phyloP scores from a whole-genome alignment of 2,329 filamentous ascomycete species.

The Penicillium sp. region DNA sequence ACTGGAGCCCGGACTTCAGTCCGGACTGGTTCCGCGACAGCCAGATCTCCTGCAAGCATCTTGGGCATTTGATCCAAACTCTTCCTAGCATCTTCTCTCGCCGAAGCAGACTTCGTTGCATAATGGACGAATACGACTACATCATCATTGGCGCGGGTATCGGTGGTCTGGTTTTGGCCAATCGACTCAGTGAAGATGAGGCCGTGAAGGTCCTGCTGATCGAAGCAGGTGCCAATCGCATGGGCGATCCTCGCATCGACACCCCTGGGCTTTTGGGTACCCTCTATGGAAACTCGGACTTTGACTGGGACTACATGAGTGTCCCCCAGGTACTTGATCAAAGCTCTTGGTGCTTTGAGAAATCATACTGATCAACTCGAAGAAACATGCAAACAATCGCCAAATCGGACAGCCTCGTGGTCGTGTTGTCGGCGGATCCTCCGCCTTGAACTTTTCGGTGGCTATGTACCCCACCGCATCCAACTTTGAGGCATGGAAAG shows the following conservation, averaged over 20 bases:
- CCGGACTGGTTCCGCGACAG: not conserved
- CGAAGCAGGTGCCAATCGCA: slow-evolving; percentile 29
- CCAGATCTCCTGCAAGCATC: not conserved
- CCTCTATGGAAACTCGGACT: slow-evolving; percentile 22
- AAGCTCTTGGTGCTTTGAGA: not conserved
- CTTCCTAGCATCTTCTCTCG: not conserved
- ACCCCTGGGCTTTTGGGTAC: slow-evolving; percentile 22
- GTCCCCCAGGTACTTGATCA: slow-evolving; percentile 23
- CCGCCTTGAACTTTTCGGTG: slow-evolving; percentile 46
- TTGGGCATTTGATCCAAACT: not conserved
- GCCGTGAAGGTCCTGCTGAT: slow-evolving; percentile 28
- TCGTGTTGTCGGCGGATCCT: slow-evolving; percentile 54
- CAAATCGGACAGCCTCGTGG: slow-evolving; percentile 49
- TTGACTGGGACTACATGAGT: slow-evolving; percentile 31
- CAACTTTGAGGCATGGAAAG: slow-evolving; percentile 50
- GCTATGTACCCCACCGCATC: slow-evolving; percentile 25
- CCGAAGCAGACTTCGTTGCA: not conserved
- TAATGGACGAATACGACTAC: slow-evolving; percentile 27
- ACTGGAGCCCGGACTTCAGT: not conserved
- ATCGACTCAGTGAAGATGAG: slow-evolving; percentile 32
- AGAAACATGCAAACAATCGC: slow-evolving; percentile 41
- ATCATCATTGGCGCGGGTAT: slow-evolving; percentile 36
- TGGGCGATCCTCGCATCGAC: slow-evolving; percentile 24
- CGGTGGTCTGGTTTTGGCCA: slow-evolving; percentile 35
- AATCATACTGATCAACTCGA: not conserved